A percentile compares a stretch with the other conserved stretches of the same genome.
Evolutionary conservation across 1,284 basidiomycete species (phyloP).

Genomic region (Sporisorium iseilematis-ciliati): DNA sequence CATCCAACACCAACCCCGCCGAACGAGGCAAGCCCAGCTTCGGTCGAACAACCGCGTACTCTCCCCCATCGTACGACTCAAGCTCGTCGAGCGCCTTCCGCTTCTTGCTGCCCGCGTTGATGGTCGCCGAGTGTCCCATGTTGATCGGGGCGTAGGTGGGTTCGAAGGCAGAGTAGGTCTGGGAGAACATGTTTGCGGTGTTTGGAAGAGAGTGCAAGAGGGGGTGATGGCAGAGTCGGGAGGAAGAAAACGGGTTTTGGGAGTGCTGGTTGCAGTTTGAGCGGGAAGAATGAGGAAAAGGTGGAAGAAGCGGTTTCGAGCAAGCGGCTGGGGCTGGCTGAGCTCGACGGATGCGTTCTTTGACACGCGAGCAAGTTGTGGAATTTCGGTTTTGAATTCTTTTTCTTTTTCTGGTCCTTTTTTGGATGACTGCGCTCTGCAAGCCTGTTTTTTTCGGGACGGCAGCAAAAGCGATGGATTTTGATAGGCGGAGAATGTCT

Average conservation of each 20-base stretch:
- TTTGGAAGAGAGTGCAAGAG: too few relatives aligned
- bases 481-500: too few relatives aligned
- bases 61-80: slow-evolving; percentile 13
- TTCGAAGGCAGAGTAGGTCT: slow-evolving; percentile 35
- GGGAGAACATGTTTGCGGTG: slow-evolving; percentile 30
- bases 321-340: not conserved
- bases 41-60: slow-evolving; percentile 25
- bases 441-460: slow-evolving; percentile 5
- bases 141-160: slow-evolving; percentile 36
- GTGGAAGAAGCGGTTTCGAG: not conserved
- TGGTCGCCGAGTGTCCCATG: slow-evolving; percentile 18
- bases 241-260: not conserved
- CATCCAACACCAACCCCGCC: slow-evolving; percentile 33
- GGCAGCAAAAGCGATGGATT: not conserved
- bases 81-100: slow-evolving; percentile 42
- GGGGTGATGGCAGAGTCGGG: not conserved
- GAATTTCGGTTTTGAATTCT: slow-evolving; percentile 12
- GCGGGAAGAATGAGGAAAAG: not conserved
- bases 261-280: too few relatives aligned
- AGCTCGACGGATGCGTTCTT: slow-evolving; percentile 34
- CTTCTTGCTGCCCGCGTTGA: slow-evolving; percentile 30
- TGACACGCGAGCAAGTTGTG: slow-evolving; percentile 19
- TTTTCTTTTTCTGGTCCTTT: slow-evolving; percentile 9
- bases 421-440: slow-evolving; percentile 3
- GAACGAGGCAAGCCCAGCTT: slow-evolving; percentile 43